Percentiles rank a stretch among this genome's conserved stretches.
These are phyloP conservation scores for Fonsecaea monophora DNA, from an alignment of 2,329 filamentous ascomycete species.

Conservation along the genomic window DNA sequence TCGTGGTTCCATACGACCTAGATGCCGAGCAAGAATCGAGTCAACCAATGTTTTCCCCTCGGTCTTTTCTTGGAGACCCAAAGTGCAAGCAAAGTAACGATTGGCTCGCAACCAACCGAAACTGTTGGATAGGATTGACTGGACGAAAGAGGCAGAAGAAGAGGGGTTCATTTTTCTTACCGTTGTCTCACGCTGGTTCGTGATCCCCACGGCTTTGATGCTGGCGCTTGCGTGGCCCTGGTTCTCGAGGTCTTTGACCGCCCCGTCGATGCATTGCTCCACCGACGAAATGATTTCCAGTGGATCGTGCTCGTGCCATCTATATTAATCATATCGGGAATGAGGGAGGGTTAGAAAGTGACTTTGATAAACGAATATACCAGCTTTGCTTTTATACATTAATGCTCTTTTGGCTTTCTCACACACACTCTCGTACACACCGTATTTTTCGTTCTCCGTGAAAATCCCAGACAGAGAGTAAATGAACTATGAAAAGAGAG, in stretches of 20 bases:
- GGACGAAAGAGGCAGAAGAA: neutral
- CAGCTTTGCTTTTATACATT: no score
- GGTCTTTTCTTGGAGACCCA: no score
- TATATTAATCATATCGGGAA: conserved; percentile 44
- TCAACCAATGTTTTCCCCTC: neutral
- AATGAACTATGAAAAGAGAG: no score
- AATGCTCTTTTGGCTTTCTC: no score
- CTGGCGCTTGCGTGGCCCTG: conserved; percentile 70
- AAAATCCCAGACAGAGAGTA: no score
- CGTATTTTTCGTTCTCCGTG: no score
- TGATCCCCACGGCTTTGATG: conserved; percentile 81
- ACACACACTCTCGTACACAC: no score
- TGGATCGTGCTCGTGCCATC: conserved; percentile 91
- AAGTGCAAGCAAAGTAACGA: neutral
- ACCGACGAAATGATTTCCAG: conserved; percentile 76
- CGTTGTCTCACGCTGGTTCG: conserved; percentile 88
- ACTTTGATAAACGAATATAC: no score
- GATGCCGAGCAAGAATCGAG: neutral
- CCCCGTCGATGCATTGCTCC: conserved; percentile 78
- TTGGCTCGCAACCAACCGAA: conserved; percentile 2
- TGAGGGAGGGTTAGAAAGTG: no score
- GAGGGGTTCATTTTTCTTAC: conserved; percentile 35
- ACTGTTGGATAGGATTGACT: neutral
- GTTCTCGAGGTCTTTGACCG: conserved; percentile 72
- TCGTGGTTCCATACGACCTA: conserved; percentile 76